Percentiles rank a stretch among this genome's conserved stretches.
phyloP scores from a whole-genome alignment of 495 filamentous ascomycete genomes.

The Lophium mytilinum region DNA sequence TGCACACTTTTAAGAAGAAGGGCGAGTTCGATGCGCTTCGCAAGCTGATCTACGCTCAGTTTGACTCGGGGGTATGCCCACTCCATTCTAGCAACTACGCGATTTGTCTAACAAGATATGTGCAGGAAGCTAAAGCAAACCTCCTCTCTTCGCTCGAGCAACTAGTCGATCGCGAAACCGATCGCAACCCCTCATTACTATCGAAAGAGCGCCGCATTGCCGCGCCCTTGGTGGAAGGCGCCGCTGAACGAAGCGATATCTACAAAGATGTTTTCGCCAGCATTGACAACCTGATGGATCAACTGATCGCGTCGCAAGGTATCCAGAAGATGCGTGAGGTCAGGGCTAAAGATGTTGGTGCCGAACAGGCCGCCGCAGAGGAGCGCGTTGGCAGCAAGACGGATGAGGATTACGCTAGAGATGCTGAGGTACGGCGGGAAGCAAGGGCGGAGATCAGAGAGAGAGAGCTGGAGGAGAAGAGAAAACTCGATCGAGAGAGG shows the following conservation, averaged over 20 bases:
- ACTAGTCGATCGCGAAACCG: slow-evolving; percentile 72
- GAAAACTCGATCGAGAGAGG: slow-evolving; percentile 59
- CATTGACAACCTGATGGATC: slow-evolving; percentile 59
- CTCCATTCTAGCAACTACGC: background rate
- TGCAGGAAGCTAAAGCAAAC: slow-evolving; percentile 56
- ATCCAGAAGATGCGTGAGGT: slow-evolving; percentile 61
- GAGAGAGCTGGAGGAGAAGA: slow-evolving; percentile 55
- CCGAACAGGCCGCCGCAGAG: slow-evolving; percentile 62
- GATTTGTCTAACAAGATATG: background rate
- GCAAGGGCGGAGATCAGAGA: slow-evolving; percentile 58
- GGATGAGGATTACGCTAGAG: slow-evolving; percentile 70
- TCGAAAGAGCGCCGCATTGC: slow-evolving; percentile 73
- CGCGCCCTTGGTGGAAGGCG: slow-evolving; percentile 76
- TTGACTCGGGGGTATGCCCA: slow-evolving; percentile 60
- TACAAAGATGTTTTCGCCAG: slow-evolving; percentile 65
- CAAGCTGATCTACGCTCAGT: slow-evolving; percentile 72
- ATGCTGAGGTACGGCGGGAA: slow-evolving; percentile 57
- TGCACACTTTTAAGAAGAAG: slow-evolving; percentile 83
- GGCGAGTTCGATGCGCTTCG: slow-evolving; percentile 79
- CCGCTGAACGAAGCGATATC: slow-evolving; percentile 70
- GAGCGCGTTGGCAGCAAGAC: slow-evolving; percentile 63
- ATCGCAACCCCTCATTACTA: slow-evolving; percentile 67
- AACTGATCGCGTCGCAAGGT: slow-evolving; percentile 49
- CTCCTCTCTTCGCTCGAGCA: slow-evolving; percentile 60
- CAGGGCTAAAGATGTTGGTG: slow-evolving; percentile 64